These are phyloP conservation scores for Leptographium radiaticola DNA, from an alignment of 2,329 filamentous ascomycete species.

Conservation along the genomic window DNA sequence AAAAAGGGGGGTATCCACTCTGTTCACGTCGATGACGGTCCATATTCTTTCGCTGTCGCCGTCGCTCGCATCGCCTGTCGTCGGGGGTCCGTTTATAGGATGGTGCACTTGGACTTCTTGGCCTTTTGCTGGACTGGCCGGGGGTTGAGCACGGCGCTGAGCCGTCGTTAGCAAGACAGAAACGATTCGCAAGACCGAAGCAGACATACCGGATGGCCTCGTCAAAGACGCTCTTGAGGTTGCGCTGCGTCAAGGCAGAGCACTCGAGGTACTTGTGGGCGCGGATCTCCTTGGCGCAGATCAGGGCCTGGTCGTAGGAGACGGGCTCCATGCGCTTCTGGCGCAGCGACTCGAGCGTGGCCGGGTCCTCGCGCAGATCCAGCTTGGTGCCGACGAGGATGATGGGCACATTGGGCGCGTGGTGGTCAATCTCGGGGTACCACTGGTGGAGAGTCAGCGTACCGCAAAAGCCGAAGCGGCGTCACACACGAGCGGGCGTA, in stretches of 20 bases:
- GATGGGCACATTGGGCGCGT: constrained; percentile 89
- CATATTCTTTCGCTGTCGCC: background rate
- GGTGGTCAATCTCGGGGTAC: constrained; percentile 95
- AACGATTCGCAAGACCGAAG: constrained; percentile 1
- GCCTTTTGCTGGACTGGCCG: constrained; percentile 42
- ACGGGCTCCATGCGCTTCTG: constrained; percentile 97
- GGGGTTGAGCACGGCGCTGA: constrained; percentile 59
- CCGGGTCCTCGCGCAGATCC: constrained; percentile 80
- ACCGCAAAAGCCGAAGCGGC: background rate
- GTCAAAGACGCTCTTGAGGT: constrained; percentile 97
- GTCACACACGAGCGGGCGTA: constrained; percentile 26
- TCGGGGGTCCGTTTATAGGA: constrained; percentile 38
- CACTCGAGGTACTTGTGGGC: constrained; percentile 98
- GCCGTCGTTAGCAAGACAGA: constrained; percentile 11
- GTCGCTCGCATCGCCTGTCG: background rate
- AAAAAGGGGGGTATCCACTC: constrained; percentile 14
- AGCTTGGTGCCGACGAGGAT: constrained; percentile 96
- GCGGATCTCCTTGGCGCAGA: constrained; percentile 84
- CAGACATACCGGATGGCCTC: constrained; percentile 81
- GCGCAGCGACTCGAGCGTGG: constrained; percentile 68
- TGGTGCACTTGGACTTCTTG: constrained; percentile 56
- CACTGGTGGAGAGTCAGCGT: constrained; percentile 43
- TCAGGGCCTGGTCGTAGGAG: constrained; percentile 79
- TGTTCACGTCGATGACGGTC: constrained; percentile 4
- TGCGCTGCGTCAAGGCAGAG: constrained; percentile 90